Percentiles rank a stretch among this genome's conserved stretches.
phyloP scores from a whole-genome alignment of 129 eudicot genomes.

The Glebionis coronaria region DNA sequence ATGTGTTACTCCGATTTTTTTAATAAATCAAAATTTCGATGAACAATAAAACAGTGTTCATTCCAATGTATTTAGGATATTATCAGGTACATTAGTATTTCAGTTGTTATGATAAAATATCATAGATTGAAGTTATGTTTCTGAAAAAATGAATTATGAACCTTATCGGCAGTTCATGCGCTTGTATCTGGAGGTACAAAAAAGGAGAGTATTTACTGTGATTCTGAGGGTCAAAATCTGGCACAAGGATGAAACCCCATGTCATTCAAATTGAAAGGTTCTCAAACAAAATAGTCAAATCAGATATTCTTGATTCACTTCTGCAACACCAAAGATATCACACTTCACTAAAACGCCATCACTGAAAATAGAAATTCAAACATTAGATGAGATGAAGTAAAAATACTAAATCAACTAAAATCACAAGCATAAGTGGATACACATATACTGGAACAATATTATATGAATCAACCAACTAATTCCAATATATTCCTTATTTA shows the following conservation, averaged over 20 bases:
- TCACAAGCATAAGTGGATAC: background rate
- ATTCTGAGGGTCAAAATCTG: too few species aligned
- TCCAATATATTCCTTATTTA: too few species aligned
- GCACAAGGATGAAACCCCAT: constrained; percentile 26
- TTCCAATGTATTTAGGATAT: background rate
- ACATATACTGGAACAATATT: too few species aligned
- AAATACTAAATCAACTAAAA: background rate
- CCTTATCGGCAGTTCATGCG: constrained; percentile 89
- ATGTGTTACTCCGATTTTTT: too few species aligned
- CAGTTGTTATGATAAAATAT: background rate
- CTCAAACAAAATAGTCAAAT: constrained; percentile 83
- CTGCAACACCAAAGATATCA: constrained; percentile 86
- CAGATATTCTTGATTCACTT: constrained; percentile 93
- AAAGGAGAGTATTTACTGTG: constrained; percentile 17
- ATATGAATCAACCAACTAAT: too few species aligned
- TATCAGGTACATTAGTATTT: background rate
- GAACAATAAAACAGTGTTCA: too few species aligned
- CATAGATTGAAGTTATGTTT: background rate
- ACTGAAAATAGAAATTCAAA: constrained; percentile 35
- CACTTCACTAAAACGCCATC: constrained; percentile 91
- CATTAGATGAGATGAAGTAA: background rate
- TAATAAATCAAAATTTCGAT: too few species aligned
- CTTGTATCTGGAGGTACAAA: constrained; percentile 36
- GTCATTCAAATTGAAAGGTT: constrained; percentile 83
- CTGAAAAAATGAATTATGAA: background rate